phyloP scores from a whole-genome alignment of 2,329 filamentous ascomycete species.

The Exophiala spinifera region DNA sequence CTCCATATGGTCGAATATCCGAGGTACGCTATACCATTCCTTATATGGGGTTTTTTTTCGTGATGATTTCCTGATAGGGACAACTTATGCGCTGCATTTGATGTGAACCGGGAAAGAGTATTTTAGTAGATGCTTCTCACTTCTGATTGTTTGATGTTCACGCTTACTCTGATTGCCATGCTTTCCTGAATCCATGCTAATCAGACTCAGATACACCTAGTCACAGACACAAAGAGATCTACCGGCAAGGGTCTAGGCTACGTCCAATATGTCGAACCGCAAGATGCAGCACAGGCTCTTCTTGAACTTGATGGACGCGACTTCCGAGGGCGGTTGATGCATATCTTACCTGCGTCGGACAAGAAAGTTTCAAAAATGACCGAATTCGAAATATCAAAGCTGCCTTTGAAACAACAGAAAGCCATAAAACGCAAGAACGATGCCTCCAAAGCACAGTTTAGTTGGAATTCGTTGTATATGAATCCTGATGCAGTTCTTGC shows the following conservation, averaged over 20 bases:
- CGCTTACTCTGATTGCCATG: conserved; percentile 25
- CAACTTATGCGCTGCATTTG: conserved; percentile 95
- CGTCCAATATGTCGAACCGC: conserved; percentile 70
- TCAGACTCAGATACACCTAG: conserved; percentile 73
- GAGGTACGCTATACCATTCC: conserved; percentile 66
- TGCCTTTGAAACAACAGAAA: conserved; percentile 92
- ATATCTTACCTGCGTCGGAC: conserved; percentile 78
- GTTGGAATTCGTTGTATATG: conserved; percentile 99
- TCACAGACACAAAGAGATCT: conserved; percentile 66
- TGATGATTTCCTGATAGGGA: conserved; percentile 99
- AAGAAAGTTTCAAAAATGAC: conserved; percentile 81
- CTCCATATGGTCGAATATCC: conserved; percentile 69
- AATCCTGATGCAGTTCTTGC: conserved; percentile 87
- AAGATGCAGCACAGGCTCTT: conserved; percentile 74
- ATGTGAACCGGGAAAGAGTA: conserved; percentile 87
- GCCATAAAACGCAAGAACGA: conserved; percentile 81
- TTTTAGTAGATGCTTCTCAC: conserved; percentile 99
- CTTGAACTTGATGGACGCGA: conserved; percentile 74
- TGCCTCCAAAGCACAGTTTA: conserved; percentile 75
- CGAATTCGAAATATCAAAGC: conserved; percentile 83
- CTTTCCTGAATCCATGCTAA: conserved; percentile 39
- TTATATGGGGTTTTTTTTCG: conserved; percentile 40
- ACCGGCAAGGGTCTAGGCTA: conserved; percentile 87
- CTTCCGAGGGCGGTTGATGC: conserved; percentile 88
- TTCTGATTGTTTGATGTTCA: conserved; percentile 57